A percentile compares a stretch with the other conserved stretches of the same genome.
phyloP scores from a whole-genome alignment of 2,329 filamentous ascomycete genomes.

The Ceratocystiopsis sp. region DNA sequence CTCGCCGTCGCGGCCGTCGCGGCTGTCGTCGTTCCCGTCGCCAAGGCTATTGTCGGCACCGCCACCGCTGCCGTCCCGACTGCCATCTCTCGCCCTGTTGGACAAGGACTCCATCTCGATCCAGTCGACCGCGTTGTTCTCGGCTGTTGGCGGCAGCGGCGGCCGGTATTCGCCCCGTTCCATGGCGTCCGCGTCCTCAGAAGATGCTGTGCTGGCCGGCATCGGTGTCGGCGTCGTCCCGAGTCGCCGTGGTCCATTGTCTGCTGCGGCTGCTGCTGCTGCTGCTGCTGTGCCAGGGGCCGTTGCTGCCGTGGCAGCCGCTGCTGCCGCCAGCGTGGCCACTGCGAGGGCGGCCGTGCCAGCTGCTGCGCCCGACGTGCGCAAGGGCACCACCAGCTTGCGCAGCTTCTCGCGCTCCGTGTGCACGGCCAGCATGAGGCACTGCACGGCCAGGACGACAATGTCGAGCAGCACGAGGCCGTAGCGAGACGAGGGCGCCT shows the following conservation, averaged over 20 bases:
- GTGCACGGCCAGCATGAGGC: constrained; percentile 46
- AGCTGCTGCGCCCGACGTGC: background rate
- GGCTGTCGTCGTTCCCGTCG: too few species aligned
- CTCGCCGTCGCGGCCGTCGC: too few species aligned
- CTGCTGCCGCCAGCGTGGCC: background rate
- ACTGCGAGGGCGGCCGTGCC: too few species aligned
- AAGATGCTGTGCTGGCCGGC: constrained; percentile 19
- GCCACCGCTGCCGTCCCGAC: too few species aligned
- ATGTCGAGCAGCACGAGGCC: constrained; percentile 39
- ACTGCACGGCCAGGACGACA: constrained; percentile 39
- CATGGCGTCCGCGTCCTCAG: background rate
- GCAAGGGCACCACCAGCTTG: constrained; percentile 24
- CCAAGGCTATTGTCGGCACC: too few species aligned
- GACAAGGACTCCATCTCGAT: too few species aligned
- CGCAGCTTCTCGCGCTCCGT: constrained; percentile 41
- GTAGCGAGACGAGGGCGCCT: constrained; percentile 38
- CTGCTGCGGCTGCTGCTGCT: constrained; percentile 2
- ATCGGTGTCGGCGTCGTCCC: constrained; percentile 36
- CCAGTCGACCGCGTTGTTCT: too few species aligned
- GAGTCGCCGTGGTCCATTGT: constrained; percentile 37
- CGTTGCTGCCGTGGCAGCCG: background rate
- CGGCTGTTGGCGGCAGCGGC: too few species aligned
- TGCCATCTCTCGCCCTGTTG: too few species aligned
- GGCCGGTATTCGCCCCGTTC: too few species aligned
- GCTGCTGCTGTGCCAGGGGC: background rate